Percentiles rank a stretch among this genome's conserved stretches.
Conservation (phyloP, 2,329 filamentous ascomycete genomes). For the Cladosporium colombiae region DNA sequence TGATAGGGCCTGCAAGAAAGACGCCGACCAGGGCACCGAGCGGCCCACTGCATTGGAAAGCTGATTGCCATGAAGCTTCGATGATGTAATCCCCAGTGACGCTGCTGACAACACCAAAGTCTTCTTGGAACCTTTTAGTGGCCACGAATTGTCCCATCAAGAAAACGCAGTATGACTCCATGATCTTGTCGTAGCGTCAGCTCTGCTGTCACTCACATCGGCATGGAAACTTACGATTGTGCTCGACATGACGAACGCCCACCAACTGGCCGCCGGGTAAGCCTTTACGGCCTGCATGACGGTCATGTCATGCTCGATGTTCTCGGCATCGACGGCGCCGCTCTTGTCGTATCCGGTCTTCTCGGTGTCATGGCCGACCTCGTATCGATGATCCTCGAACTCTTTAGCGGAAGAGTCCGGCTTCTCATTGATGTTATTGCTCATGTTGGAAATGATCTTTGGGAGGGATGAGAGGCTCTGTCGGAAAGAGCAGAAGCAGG, state of each 20-base stretch:
- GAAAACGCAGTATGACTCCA: conserved; percentile 66
- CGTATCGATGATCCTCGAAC: background rate
- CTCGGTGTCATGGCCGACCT: conserved; percentile 9
- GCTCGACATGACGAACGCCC: conserved; percentile 59
- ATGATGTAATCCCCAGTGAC: conserved; percentile 42
- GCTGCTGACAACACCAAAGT: conserved; percentile 48
- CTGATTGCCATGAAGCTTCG: conserved; percentile 58
- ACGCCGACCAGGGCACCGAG: conserved; percentile 63
- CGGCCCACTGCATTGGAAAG: conserved; percentile 57
- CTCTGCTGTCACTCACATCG: conserved; percentile 20
- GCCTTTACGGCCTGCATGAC: conserved; percentile 52
- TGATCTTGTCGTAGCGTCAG: conserved; percentile 51
- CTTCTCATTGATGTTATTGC: conserved; percentile 13
- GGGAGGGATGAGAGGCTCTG: background rate
- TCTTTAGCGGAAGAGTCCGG: conserved; percentile 15
- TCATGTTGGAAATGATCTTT: conserved; percentile 21
- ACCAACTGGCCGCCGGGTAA: conserved; percentile 56
- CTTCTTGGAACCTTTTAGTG: conserved; percentile 46
- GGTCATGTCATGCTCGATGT: conserved; percentile 52
- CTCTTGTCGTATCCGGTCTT: conserved; percentile 15
- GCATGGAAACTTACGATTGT: conserved; percentile 51
- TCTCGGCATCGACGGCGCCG: conserved; percentile 17
- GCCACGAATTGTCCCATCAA: conserved; percentile 62
- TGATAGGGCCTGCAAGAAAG: conserved; percentile 61
- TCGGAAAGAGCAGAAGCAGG: background rate